phyloP scores from a whole-genome alignment of 1,139 yeast genomes.

The Cylindricascospora bacillispora region DNA sequence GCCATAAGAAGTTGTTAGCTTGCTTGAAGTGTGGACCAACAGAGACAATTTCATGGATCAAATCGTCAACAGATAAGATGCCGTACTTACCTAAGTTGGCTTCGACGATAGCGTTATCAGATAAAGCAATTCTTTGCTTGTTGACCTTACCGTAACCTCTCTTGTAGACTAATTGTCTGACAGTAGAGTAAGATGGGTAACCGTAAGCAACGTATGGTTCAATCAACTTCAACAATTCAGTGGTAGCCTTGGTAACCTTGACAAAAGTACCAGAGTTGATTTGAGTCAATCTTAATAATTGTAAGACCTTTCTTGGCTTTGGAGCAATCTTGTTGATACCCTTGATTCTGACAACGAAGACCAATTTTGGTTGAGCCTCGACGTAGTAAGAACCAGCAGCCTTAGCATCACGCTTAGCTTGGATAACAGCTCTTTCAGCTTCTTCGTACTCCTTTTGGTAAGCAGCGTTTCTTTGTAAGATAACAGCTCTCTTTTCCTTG shows the following conservation, averaged over 20 bases:
- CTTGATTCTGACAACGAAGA: slow-evolving; percentile 97
- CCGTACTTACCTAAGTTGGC: slow-evolving; percentile 92
- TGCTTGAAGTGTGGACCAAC: slow-evolving; percentile 99
- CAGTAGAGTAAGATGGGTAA: slow-evolving; percentile 94
- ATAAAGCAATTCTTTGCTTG: slow-evolving; percentile 94
- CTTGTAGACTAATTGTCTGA: slow-evolving; percentile 97
- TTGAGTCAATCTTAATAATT: slow-evolving; percentile 94
- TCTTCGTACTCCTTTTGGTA: slow-evolving; percentile 94
- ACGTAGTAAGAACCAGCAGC: slow-evolving; percentile 95
- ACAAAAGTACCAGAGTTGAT: slow-evolving; percentile 98
- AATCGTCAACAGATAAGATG: slow-evolving; percentile 90
- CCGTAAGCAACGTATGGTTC: slow-evolving; percentile 99
- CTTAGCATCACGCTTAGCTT: slow-evolving; percentile 94
- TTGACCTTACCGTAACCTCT: slow-evolving; percentile 99
- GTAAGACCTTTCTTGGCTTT: slow-evolving; percentile 99
- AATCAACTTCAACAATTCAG: slow-evolving; percentile 91
- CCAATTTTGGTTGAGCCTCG: slow-evolving; percentile 93
- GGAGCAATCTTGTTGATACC: slow-evolving; percentile 99
- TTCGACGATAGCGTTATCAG: slow-evolving; percentile 93
- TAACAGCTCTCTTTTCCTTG: slow-evolving; percentile 88
- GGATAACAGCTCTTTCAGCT: slow-evolving; percentile 85
- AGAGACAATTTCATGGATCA: slow-evolving; percentile 97
- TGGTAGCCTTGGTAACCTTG: slow-evolving; percentile 96
- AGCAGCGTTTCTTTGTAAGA: slow-evolving; percentile 96
- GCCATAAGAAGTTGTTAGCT: slow-evolving; percentile 99